Evolutionary conservation across 352 stramenopile genomes (phyloP).

Genomic region (Pseudoperonospora humuli): DNA sequence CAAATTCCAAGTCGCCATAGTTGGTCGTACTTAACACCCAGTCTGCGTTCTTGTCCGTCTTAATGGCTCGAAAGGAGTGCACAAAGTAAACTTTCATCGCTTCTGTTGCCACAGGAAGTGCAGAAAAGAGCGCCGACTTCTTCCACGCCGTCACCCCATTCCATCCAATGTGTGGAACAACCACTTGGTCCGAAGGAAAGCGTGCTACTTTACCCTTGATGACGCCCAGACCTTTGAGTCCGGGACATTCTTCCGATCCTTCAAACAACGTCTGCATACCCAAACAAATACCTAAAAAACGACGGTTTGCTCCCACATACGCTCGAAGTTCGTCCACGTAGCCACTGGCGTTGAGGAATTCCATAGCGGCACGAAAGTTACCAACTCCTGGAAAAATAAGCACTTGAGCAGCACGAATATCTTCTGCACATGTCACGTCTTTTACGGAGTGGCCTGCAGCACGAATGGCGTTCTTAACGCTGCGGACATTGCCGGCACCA

Average conservation of each 20-base stretch:
- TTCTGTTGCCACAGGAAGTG: conserved; percentile 29
- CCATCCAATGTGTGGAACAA: conserved; percentile 97
- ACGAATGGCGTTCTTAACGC: conserved; percentile 94
- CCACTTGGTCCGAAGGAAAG: conserved; percentile 76
- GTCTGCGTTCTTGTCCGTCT: conserved; percentile 66
- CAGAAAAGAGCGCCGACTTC: conserved; percentile 58
- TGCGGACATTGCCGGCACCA: conserved; percentile 97
- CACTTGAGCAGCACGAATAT: conserved; percentile 85
- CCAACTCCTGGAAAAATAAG: conserved; percentile 85
- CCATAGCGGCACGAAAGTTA: conserved; percentile 87
- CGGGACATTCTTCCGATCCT: conserved; percentile 88
- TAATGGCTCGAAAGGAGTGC: conserved; percentile 90
- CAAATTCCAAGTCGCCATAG: conserved; percentile 90
- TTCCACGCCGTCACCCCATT: conserved; percentile 92
- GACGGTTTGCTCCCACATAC: conserved; percentile 82
- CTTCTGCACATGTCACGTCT: conserved; percentile 80
- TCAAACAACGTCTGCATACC: conserved; percentile 99
- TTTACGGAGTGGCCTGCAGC: conserved; percentile 84
- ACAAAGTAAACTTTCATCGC: conserved; percentile 93
- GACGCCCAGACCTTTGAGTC: conserved; percentile 85
- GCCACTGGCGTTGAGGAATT: conserved; percentile 83
- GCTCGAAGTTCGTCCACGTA: conserved; percentile 85
- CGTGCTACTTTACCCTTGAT: conserved; percentile 89
- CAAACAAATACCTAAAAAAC: conserved; percentile 97
- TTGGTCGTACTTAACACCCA: conserved; percentile 95